Conservation (phyloP, 2,329 filamentous ascomycete species). For the Fusarium sp. region DNA sequence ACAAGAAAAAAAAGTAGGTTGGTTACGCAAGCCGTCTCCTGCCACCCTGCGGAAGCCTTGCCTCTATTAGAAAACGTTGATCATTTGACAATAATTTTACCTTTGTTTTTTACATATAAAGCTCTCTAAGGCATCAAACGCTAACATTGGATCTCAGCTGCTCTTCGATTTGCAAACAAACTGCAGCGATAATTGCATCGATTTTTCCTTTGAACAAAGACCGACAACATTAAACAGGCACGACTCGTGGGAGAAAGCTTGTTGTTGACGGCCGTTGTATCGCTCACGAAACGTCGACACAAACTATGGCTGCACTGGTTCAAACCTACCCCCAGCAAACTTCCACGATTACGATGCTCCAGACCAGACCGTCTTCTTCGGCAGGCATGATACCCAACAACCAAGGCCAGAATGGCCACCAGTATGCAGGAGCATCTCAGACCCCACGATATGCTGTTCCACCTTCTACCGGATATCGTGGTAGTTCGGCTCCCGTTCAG, state of each 20-base stretch:
- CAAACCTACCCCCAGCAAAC: constrained; percentile 83
- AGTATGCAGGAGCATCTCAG: constrained; percentile 58
- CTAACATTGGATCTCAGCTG: constrained; percentile 29
- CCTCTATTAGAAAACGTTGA: background rate
- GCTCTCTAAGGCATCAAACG: background rate
- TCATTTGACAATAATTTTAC: background rate
- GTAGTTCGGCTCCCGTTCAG: constrained; percentile 70
- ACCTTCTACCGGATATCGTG: constrained; percentile 63
- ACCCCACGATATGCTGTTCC: constrained; percentile 50
- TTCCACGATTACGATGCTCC: constrained; percentile 78
- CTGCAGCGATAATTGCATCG: constrained; percentile 14
- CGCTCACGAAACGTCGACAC: constrained; percentile 15
- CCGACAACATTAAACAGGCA: constrained; percentile 32
- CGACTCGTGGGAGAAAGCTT: constrained; percentile 27
- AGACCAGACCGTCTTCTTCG: constrained; percentile 73
- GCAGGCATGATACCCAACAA: constrained; percentile 60
- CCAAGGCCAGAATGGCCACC: constrained; percentile 62
- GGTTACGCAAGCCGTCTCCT: constrained; percentile 11
- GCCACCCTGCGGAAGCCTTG: constrained; percentile 1
- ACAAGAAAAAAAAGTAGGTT: constrained; percentile 44
- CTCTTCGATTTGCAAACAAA: constrained; percentile 27
- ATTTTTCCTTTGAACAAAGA: constrained; percentile 4
- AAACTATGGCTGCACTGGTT: constrained; percentile 84
- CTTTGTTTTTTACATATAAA: background rate
- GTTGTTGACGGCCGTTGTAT: constrained; percentile 31